Evolutionary conservation across 2,329 filamentous ascomycete genomes (phyloP), one percentile per base, ranked within the genome.

Genomic region (Fragosphaeria purpurea): DNA sequence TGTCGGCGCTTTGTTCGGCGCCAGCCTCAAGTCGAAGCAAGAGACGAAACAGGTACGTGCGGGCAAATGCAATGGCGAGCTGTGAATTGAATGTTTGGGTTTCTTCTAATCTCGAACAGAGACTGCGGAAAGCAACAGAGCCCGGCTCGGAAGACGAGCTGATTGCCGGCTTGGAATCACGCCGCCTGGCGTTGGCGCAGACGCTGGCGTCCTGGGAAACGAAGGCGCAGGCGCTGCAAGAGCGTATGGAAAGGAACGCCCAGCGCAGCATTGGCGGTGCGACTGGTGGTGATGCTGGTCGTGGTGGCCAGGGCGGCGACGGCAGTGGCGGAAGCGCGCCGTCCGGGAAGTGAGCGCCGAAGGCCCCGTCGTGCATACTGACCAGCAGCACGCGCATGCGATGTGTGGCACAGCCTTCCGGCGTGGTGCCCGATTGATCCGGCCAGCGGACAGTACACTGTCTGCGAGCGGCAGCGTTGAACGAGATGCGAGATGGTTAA

Each of bases 1-100:
- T 40, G 58, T 58, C 2, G 65, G 65, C 47, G 60, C 59, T 5
- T 53, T 64, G 31, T 64, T 61, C 51, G 65, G 65, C 38, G 65
- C 65, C 5, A 57, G 59, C 4, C 56, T 67, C 41, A 67, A 67
- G 58, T 57, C 55, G 37, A 57, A 58, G 41, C 52, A 58, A 11
- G 59, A 66, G 49, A 52, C 47, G 4, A 52, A 50, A 12, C 34
- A 53, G 50, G 55, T 54, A n/a, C 7, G 50, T 39, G 13, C 7
- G 31, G 22, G 22, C 22, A 22, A 9, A 37, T 11, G 6, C 11
- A 3, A 11, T 2, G 35, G 7, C 11, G 3, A 37, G 35, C 11
- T 37, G 1, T 37, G 1, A 37, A 37, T 2, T 4, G 35, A 37
- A 37, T 37, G 4, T 37, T 4, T 37, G 4, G 7, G 35, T 37